phyloP scores from a whole-genome alignment of 257 asterid genomes.

The Cynanchum wilfordii region DNA sequence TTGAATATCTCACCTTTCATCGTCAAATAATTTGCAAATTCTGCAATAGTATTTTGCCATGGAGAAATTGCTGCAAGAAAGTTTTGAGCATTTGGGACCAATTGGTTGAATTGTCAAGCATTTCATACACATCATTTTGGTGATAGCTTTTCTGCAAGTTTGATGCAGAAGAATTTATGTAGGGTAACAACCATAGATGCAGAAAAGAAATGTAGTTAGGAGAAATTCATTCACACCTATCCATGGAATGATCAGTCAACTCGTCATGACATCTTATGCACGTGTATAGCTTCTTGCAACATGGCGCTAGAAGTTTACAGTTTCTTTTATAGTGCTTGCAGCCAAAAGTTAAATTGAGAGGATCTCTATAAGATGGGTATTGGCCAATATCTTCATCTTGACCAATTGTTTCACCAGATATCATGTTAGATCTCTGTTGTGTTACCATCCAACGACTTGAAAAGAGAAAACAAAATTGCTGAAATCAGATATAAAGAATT shows the following conservation, averaged over 20 bases:
- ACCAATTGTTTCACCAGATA: constrained; percentile 27
- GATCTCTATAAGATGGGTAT: constrained; percentile 56
- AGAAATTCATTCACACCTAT: constrained; percentile 40
- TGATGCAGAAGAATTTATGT: constrained; percentile 23
- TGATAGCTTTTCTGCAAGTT: constrained; percentile 60
- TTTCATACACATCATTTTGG: constrained; percentile 83
- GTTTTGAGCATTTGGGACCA: constrained; percentile 46
- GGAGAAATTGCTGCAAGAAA: constrained; percentile 56
- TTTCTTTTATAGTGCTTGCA: constrained; percentile 82
- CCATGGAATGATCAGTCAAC: constrained; percentile 59
- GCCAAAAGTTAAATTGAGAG: constrained; percentile 47
- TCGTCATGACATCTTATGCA: constrained; percentile 95
- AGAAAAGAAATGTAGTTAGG: constrained; percentile 15
- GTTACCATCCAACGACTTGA: constrained; percentile 65
- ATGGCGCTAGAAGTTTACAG: constrained; percentile 67
- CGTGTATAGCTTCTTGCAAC: constrained; percentile 72
- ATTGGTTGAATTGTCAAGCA: constrained; percentile 67
- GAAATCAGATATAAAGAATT: constrained; percentile 14
- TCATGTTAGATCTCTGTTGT: constrained; percentile 42
- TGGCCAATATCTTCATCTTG: constrained; percentile 54
- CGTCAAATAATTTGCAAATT: constrained; percentile 77
- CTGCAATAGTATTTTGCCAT: constrained; percentile 79
- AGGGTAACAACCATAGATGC: not conserved
- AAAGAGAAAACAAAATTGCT: constrained; percentile 5
- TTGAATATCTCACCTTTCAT: constrained; percentile 54